A percentile compares a stretch with the other conserved stretches of the same genome.
Evolutionary conservation across 2,329 filamentous ascomycete species (phyloP).

Genomic region (Diaporthe velutina): DNA sequence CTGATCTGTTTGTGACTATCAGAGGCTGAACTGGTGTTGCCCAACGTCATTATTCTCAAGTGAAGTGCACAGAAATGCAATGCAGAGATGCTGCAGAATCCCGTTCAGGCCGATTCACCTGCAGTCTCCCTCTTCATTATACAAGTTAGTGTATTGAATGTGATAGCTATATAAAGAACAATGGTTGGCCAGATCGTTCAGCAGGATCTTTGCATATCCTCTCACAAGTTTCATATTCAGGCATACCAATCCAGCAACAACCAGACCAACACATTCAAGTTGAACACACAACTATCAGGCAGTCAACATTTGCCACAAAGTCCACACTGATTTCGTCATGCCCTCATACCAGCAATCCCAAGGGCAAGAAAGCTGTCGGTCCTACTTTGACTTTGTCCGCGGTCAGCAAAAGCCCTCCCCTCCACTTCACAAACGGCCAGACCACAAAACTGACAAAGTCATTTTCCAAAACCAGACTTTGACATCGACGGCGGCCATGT

Average conservation of each 20-base stretch:
- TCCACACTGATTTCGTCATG: not conserved
- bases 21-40: constrained; percentile 21
- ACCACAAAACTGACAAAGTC: not conserved
- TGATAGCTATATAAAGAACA: not conserved
- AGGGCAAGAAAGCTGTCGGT: constrained; percentile 7
- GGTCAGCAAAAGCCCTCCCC: not conserved
- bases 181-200: not conserved
- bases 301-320: too few species aligned
- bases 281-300: too few species aligned
- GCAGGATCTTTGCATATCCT: not conserved
- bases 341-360: constrained; percentile 11
- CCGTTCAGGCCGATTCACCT: constrained; percentile 4
- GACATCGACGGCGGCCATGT: constrained; percentile 18
- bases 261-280: too few species aligned
- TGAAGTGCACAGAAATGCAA: constrained; percentile 2
- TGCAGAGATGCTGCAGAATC: constrained; percentile 19
- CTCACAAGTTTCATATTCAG: not conserved
- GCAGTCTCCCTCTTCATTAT: not conserved
- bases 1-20: constrained; percentile 7
- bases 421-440: too few species aligned
- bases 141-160: not conserved
- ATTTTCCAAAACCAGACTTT: not conserved
- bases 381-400: constrained; percentile 19
- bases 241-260: not conserved
- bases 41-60: constrained; percentile 12